phyloP scores from a whole-genome alignment of 179 eudicot species.

The Camellia oleifera region DNA sequence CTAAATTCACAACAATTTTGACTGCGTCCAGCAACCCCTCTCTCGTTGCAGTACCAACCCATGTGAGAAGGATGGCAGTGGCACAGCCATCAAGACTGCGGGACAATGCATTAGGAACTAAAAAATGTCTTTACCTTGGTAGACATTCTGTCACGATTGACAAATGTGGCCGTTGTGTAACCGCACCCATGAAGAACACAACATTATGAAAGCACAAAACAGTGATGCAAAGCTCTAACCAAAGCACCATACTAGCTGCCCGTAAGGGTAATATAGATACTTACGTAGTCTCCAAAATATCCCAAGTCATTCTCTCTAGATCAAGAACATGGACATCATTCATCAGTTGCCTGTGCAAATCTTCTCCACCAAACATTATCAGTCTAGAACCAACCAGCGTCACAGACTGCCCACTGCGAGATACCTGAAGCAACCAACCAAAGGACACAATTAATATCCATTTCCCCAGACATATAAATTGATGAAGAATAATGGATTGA shows the following conservation, averaged over 20 bases:
- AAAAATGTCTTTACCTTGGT: too few species aligned
- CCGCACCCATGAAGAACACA: too few species aligned
- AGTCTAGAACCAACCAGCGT: constrained; percentile 71
- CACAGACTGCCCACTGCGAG: constrained; percentile 83
- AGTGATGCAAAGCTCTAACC: constrained; percentile 22
- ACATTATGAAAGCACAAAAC: constrained; percentile 40
- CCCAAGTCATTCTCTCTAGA: constrained; percentile 79
- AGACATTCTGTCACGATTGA: too few species aligned
- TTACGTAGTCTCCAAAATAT: constrained; percentile 67
- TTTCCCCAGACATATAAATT: background rate
- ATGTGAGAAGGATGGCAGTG: too few species aligned
- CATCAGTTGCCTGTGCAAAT: constrained; percentile 49
- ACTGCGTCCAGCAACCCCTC: too few species aligned
- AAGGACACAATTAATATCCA: background rate
- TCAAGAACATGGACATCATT: constrained; percentile 77
- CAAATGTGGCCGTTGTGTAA: too few species aligned
- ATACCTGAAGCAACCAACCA: constrained; percentile 44
- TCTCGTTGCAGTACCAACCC: too few species aligned
- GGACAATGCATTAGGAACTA: too few species aligned
- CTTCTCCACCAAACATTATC: constrained; percentile 96
- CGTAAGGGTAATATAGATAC: constrained; percentile 24
- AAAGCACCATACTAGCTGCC: constrained; percentile 11
- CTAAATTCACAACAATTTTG: too few species aligned
- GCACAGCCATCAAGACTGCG: too few species aligned
- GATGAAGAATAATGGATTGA: background rate